Percentiles rank a stretch among this genome's conserved stretches.
These are phyloP conservation scores for Hypoxylon intermedium DNA, from an alignment of 495 filamentous ascomycete species.

Conservation along the genomic window DNA sequence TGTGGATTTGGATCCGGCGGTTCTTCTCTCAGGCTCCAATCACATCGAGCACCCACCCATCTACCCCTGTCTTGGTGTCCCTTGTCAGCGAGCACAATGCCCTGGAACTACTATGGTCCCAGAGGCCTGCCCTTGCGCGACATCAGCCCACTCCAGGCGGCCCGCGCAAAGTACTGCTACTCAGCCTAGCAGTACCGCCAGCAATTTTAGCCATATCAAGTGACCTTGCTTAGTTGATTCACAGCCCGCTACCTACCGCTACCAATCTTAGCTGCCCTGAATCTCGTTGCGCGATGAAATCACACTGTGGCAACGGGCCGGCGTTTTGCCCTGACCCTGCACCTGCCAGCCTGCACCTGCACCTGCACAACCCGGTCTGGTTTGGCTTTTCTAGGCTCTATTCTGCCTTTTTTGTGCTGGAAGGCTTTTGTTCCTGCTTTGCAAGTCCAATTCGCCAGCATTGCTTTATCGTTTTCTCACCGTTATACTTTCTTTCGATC, in stretches of 20 bases:
- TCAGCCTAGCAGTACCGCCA: slow-evolving; percentile 14
- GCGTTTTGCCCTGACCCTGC: slow-evolving; percentile 33
- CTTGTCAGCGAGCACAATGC: slow-evolving; percentile 29
- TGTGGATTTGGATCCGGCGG: slow-evolving; percentile 36
- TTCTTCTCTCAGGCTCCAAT: slow-evolving; percentile 27
- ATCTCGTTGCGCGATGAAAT: slow-evolving; percentile 27
- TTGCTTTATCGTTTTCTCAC: slow-evolving; percentile 14
- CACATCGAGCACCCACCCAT: background rate
- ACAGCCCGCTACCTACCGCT: slow-evolving; percentile 14
- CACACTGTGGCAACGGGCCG: slow-evolving; percentile 35
- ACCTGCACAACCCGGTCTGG: slow-evolving; percentile 18
- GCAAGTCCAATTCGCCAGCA: slow-evolving; percentile 18
- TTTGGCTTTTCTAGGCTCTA: slow-evolving; percentile 4
- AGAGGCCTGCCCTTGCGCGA: slow-evolving; percentile 33
- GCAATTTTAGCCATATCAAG: slow-evolving; percentile 38
- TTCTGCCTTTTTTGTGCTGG: slow-evolving; percentile 15
- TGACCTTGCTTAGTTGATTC: slow-evolving; percentile 33
- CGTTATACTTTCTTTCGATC: slow-evolving; percentile 11
- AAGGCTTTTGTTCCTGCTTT: slow-evolving; percentile 14
- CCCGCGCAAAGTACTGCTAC: slow-evolving; percentile 26
- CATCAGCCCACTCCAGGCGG: slow-evolving; percentile 34
- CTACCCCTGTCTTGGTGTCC: slow-evolving; percentile 20
- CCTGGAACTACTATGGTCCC: too few species aligned
- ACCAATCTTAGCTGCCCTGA: slow-evolving; percentile 11
- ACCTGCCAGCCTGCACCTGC: background rate